These are phyloP conservation scores for Globisporangium megalacanthum DNA, from an alignment of 352 stramenopile genomes.

Conservation along the genomic window DNA sequence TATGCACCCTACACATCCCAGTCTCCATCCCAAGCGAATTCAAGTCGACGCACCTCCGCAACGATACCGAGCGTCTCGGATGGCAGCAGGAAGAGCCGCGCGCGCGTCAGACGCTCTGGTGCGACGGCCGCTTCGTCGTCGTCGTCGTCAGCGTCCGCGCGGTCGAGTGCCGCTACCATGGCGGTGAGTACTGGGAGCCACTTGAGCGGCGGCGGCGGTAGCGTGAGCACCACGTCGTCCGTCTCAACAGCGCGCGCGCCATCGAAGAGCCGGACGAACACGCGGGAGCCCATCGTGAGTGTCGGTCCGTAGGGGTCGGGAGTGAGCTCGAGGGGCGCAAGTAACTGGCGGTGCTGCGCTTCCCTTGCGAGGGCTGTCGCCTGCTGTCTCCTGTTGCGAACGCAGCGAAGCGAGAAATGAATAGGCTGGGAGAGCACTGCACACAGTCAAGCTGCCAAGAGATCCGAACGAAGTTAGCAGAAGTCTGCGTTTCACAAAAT, in stretches of 20 bases:
- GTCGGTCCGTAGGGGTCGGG: background rate
- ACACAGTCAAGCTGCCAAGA: background rate
- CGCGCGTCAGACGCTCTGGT: constrained; percentile 25
- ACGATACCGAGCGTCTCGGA: constrained; percentile 50
- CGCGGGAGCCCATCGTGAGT: constrained; percentile 35
- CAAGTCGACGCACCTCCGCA: constrained; percentile 36
- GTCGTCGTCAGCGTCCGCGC: constrained; percentile 38
- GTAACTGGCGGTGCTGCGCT: too few relatives aligned
- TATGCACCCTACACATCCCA: too few relatives aligned
- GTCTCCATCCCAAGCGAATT: too few relatives aligned
- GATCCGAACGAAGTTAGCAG: too few relatives aligned
- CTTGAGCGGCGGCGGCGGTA: constrained; percentile 59
- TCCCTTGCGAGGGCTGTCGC: too few relatives aligned
- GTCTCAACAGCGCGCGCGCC: constrained; percentile 41
- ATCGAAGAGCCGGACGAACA: constrained; percentile 78
- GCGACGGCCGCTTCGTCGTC: constrained; percentile 23
- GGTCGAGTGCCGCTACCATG: constrained; percentile 57
- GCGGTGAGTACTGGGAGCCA: constrained; percentile 54
- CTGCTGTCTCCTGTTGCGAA: background rate
- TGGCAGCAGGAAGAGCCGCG: constrained; percentile 60
- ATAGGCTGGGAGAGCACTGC: background rate
- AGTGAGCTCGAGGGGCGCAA: too few relatives aligned
- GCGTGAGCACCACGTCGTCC: constrained; percentile 59
- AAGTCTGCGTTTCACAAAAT: too few relatives aligned
- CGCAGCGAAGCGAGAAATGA: background rate